Evolutionary conservation across 768 basidiomycete genomes (phyloP), one percentile per base, ranked within the genome.

Genomic region (Thelephora aurantiotincta): DNA sequence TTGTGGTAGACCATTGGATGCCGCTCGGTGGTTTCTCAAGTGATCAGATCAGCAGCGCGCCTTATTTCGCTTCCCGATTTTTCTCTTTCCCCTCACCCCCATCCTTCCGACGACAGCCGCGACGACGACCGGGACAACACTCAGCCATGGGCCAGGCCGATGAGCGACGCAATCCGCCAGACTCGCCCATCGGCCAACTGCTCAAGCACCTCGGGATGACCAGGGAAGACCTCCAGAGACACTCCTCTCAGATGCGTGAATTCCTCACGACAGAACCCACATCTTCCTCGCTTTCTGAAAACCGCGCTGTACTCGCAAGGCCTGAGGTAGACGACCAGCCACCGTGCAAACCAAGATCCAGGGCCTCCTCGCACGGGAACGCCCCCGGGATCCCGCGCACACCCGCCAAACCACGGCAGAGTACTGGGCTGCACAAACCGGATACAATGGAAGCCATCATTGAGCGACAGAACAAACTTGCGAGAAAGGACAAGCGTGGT

Each of bases 381-480:
- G 75, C 7, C 57, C 62, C 42, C 80, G 83, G 48, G 60, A 73
- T 45, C 71, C 77, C 11, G 60, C 68, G 19, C 74, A 80, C 26
- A 75, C 73, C 38, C 22, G 38, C 14, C 14, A 41, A 41, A 22
- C 22, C 38, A 41, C 18, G 18, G 22, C 38, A 41, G 9, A 5
- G 18, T 11, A 7, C 16, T 22, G 12, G 16, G 14, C 22, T 22
- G 18, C 22, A 41, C 22, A 16, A 22, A 33, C 75, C 76, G 63
- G 80, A 81, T 52, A 82, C 72, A 58, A 86, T 87, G 84, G 80
- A 87, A 52, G 65, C 75, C 64, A 74, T 87, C 36, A 72, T 87
- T 51, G 84, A 86, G 60, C 74, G 80, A 41, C 80, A 83, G 59
- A 69, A 61, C 50, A 71, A 77, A 48, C 75, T 72, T 51, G 71